Conservation (phyloP, 495 filamentous ascomycete species). For the Cetradonia linearis region DNA sequence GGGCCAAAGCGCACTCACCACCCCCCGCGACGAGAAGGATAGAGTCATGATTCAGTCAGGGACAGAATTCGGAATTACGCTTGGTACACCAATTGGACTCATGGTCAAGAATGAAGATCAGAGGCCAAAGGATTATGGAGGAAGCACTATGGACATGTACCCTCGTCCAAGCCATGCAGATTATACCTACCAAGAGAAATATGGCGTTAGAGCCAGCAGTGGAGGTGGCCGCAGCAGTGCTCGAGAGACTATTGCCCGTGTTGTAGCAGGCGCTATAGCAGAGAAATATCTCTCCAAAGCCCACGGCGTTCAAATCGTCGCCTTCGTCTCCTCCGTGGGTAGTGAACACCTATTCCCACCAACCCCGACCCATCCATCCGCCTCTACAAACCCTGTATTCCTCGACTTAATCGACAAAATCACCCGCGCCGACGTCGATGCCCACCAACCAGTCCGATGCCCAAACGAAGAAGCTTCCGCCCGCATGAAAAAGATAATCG, state of each 20-base stretch:
- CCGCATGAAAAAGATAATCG: slow-evolving; percentile 73
- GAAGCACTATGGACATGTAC: slow-evolving; percentile 67
- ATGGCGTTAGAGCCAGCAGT: slow-evolving; percentile 86
- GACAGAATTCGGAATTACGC: slow-evolving; percentile 82
- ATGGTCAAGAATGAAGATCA: slow-evolving; percentile 88
- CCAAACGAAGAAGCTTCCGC: slow-evolving; percentile 53
- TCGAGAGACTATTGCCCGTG: slow-evolving; percentile 88
- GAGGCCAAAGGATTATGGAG: slow-evolving; percentile 85
- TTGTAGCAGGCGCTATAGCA: slow-evolving; percentile 89
- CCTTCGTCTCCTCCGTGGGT: slow-evolving; percentile 83
- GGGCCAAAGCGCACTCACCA: slow-evolving; percentile 82
- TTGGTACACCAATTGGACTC: slow-evolving; percentile 87
- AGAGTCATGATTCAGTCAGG: slow-evolving; percentile 86
- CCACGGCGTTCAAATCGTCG: slow-evolving; percentile 81
- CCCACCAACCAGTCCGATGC: slow-evolving; percentile 75
- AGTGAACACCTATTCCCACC: slow-evolving; percentile 74
- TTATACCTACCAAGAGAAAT: slow-evolving; percentile 95
- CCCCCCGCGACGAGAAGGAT: slow-evolving; percentile 89
- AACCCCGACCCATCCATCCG: slow-evolving; percentile 58
- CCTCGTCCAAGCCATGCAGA: slow-evolving; percentile 91
- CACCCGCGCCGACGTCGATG: slow-evolving; percentile 70
- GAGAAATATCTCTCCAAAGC: slow-evolving; percentile 82
- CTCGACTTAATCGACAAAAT: slow-evolving; percentile 64
- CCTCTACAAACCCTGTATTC: slow-evolving; percentile 76
- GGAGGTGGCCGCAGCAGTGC: slow-evolving; percentile 89